Base-by-base conservation (phyloP, 768 basidiomycete species). In the Bullera alba region DNA sequence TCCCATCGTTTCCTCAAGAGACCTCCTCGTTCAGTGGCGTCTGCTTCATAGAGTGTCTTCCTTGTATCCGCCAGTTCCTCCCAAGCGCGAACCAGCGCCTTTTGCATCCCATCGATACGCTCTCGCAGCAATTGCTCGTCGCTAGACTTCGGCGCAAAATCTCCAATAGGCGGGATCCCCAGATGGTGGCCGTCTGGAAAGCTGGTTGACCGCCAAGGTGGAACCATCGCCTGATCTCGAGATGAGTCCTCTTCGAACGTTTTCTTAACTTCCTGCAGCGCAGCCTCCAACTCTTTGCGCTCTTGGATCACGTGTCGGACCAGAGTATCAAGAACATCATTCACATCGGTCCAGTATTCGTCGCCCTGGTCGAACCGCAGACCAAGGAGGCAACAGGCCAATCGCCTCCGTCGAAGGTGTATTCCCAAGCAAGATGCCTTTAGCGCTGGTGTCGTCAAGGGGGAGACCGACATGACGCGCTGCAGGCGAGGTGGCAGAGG, bases 371-470 rank as follows among this genome's bases (percentile, higher is more conserved):
- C 42, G 42, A 70, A 70, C 19, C 53, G 49, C 34, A 72, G 47
- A 14, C 64, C 70, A 3, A 72, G 58, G 5, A 72, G 45, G 51
- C 57, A 67, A 51, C 70, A 72, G 1, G 65, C 65, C 14, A 67
- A 30, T 35, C 57, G 36, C n/a, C 67, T 37, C 4, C 70, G 39
- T 37, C 64, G 62, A 22, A 63, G 45, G 44, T 72, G 70, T 1
- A 69, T 47, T 2, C 56, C 63, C 19, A 67, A 42, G 47, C 67
- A 66, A 10, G 57, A 42, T 8, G 63, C 69, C 42, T 65, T 65
- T 15, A 72, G 61, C 2, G 61, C 54, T 2, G 64, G 55, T 0
- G 53, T 25, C 8, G 68, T 63, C 17, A 70, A 34, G 4, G 65
- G 66, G 16, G 50, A 53, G 32, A 61, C 29, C 25, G 59, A 57